Evolutionary conservation across 2,329 filamentous ascomycete genomes (phyloP), one percentile per base, ranked within the genome.

Genomic region (Xylariales sp.): DNA sequence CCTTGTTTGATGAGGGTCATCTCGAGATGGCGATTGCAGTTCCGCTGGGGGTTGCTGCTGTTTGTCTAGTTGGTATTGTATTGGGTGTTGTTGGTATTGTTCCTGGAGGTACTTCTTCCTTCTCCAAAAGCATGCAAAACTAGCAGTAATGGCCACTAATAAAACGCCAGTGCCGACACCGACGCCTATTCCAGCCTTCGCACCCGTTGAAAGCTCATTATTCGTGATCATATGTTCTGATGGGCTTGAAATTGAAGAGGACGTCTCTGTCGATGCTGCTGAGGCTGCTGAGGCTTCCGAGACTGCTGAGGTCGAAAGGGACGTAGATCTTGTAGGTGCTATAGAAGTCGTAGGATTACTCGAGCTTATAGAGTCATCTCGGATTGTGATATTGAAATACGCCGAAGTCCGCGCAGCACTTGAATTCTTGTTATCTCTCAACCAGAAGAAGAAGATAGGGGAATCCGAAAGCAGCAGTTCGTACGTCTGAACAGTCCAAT

Each of bases 401-500:
- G 67, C 12, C 14, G 63, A 66, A 10, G 10, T 30, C 30, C 61
- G 48, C 28, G 50, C 23, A 1, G 12, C 5, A 6, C 14, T 59
- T 32, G 54, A 43, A 5, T 58, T 52, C 36, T 54, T 63, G 36
- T 65, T 36, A 36, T 9, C 55, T 10, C 3, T 30, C 34, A 69
- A 52, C 59, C 43, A 56, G 48, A 63, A 69, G 55, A 66, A 63
- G 54, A 69, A 69, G 10, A 69, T 18, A 1, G 55, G 55, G 1
- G 63, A 66, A 16, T 55, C 39, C 1, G 58, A 39, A 2, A 69
- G 56, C n/a, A 56, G 48, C 12, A 69, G 32, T 0, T 69, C 63
- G 23, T 69, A 69, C 0, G 67, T 63, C 36, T 69, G 63, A 32
- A 69, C 55, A n/a, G 57, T 63, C 59, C 63, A 69, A 7, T 49